Evolutionary conservation across 2,329 filamentous ascomycete species (phyloP).

Genomic region (Venturia pyrina): DNA sequence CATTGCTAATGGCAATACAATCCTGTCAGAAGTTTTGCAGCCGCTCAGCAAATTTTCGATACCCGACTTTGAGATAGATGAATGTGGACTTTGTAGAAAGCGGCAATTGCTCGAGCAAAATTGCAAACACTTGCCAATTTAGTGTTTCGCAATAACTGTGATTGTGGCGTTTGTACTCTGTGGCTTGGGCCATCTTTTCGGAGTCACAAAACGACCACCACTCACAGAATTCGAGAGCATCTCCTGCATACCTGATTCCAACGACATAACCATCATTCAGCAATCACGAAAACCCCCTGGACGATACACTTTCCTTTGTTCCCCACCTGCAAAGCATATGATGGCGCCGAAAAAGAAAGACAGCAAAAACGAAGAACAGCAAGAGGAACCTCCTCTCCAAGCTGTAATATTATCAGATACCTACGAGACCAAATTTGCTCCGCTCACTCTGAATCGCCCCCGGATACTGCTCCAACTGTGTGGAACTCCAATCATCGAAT

Average conservation of each 20-base stretch:
- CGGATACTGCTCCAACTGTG: constrained; percentile 88
- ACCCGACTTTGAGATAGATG: too few species aligned
- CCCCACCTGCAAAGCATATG: not conserved
- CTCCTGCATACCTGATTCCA: not conserved
- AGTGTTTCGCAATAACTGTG: too few species aligned
- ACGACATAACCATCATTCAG: not conserved
- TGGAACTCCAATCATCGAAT: constrained; percentile 92
- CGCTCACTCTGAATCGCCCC: constrained; percentile 56
- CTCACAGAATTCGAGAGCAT: not conserved
- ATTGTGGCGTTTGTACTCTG: not conserved
- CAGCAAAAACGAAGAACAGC: constrained; percentile 32
- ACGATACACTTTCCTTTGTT: not conserved
- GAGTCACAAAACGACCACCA: not conserved
- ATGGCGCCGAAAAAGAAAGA: constrained; percentile 6
- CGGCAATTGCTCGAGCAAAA: too few species aligned
- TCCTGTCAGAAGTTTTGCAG: too few species aligned
- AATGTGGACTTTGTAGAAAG: too few species aligned
- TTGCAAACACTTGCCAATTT: too few species aligned
- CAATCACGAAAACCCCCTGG: not conserved
- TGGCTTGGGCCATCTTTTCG: not conserved
- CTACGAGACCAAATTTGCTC: constrained; percentile 84
- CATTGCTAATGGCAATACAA: too few species aligned
- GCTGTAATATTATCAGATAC: constrained; percentile 69
- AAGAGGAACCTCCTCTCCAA: constrained; percentile 1
- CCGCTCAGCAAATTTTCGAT: too few species aligned